Conservation (phyloP, 495 filamentous ascomycete genomes). For the Evansstolkia leycettana region DNA sequence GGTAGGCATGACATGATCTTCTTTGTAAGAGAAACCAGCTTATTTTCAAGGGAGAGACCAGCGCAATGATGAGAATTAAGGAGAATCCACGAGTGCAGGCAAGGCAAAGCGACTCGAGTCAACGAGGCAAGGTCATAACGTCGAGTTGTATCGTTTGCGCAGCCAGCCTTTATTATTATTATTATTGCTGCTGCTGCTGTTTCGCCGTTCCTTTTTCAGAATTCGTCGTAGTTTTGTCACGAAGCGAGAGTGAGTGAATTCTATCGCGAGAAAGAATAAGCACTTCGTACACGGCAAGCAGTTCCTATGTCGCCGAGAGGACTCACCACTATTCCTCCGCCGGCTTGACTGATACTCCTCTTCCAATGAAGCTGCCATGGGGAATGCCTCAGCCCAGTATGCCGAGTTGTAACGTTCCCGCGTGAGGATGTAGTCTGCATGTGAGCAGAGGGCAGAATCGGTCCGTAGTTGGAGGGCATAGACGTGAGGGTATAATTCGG, state of each 20-base stretch:
- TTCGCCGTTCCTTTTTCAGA: background rate
- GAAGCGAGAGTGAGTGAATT: background rate
- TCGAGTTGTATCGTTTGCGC: too few species aligned
- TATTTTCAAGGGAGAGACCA: too few species aligned
- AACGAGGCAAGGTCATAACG: too few species aligned
- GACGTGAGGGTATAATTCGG: conserved; percentile 28
- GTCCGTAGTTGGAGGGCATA: conserved; percentile 25
- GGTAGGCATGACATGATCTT: too few species aligned
- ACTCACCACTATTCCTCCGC: background rate
- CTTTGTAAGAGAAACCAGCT: too few species aligned
- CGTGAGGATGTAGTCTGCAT: conserved; percentile 24
- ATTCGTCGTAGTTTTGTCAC: background rate
- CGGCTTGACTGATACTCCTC: background rate
- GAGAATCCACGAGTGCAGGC: too few species aligned
- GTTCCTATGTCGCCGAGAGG: background rate
- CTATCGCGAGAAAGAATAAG: too few species aligned
- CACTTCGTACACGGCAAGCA: too few species aligned
- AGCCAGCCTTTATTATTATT: too few species aligned
- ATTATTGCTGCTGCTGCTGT: background rate
- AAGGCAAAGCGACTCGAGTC: too few species aligned
- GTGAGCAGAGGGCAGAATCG: conserved; percentile 14
- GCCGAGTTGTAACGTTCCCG: conserved; percentile 19
- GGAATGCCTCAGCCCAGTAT: conserved; percentile 24
- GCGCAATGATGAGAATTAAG: too few species aligned
- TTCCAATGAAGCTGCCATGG: conserved; percentile 5